These are phyloP conservation scores for Didymella pinodella DNA, from an alignment of 2,329 filamentous ascomycete species.

Conservation along the genomic window DNA sequence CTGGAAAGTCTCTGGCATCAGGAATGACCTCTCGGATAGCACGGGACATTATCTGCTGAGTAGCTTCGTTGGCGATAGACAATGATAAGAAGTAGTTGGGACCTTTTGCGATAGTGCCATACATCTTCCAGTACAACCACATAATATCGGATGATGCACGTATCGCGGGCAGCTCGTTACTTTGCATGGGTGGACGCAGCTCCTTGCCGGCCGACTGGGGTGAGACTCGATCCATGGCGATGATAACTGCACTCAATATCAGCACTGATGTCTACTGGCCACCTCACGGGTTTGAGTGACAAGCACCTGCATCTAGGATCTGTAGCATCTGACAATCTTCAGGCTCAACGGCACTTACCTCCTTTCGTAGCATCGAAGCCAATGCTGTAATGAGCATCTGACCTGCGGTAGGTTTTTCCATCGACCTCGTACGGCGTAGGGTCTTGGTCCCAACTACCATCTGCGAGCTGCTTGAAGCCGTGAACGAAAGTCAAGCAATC, in stretches of 20 bases:
- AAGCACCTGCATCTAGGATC: no score
- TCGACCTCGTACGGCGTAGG: conserved; percentile 1
- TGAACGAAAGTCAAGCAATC: conserved; percentile 6
- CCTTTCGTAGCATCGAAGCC: conserved; percentile 1
- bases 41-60: conserved; percentile 1
- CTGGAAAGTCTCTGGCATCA: not conserved
- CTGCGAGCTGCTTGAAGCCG: not conserved
- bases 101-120: not conserved
- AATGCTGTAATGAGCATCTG: conserved; percentile 8
- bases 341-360: not conserved
- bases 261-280: no score
- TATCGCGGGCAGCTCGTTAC: conserved; percentile 9
- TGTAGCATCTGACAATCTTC: no score
- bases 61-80: conserved; percentile 12
- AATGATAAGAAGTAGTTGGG: conserved; percentile 11
- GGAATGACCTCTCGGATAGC: not conserved
- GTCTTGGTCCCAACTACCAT: not conserved
- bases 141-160: conserved; percentile 10
- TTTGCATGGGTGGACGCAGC: not conserved
- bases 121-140: conserved; percentile 9
- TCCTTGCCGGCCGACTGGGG: conserved; percentile 6
- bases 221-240: conserved; percentile 12
- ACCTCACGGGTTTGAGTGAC: no score
- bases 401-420: conserved; percentile 1
- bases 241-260: not conserved